Conservation (phyloP, 164 flowering plant species). For the Pachysandra terminalis region DNA sequence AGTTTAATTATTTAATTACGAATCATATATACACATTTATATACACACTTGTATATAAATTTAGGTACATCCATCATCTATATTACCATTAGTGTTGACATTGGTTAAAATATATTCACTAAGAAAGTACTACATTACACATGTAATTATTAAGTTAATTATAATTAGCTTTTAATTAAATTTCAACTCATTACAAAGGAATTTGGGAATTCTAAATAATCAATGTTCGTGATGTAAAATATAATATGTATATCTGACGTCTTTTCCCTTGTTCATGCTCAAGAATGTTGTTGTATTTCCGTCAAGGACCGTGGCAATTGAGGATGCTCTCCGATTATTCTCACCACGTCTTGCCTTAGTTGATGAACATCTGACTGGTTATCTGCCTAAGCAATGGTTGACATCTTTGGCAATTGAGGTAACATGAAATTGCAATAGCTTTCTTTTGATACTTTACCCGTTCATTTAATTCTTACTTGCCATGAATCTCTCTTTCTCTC, state of each 20-base stretch:
- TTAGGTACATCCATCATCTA: no score
- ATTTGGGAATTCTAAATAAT: background rate
- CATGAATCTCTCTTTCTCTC: no score
- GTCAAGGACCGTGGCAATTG: constrained; percentile 89
- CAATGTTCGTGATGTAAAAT: background rate
- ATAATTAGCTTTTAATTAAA: no score
- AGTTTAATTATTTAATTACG: no score
- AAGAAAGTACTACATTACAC: no score
- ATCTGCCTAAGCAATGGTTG: constrained; percentile 84
- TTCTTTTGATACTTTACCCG: background rate
- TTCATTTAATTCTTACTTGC: background rate
- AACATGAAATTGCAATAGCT: constrained; percentile 16
- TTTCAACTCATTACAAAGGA: no score
- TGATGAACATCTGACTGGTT: constrained; percentile 85
- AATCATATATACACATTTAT: no score
- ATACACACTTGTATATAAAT: no score
- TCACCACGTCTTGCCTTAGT: constrained; percentile 95
- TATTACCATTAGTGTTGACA: no score
- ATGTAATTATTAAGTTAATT: no score
- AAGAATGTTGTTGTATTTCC: constrained; percentile 95
- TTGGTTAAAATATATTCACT: no score
- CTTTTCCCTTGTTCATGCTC: constrained; percentile 18
- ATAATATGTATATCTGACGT: constrained; percentile 9
- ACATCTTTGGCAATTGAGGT: constrained; percentile 78
- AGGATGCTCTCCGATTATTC: constrained; percentile 78